Evolutionary conservation across 2,329 filamentous ascomycete species (phyloP), one percentile per base, ranked within the genome.

Genomic region (Colletotrichum liriopes): DNA sequence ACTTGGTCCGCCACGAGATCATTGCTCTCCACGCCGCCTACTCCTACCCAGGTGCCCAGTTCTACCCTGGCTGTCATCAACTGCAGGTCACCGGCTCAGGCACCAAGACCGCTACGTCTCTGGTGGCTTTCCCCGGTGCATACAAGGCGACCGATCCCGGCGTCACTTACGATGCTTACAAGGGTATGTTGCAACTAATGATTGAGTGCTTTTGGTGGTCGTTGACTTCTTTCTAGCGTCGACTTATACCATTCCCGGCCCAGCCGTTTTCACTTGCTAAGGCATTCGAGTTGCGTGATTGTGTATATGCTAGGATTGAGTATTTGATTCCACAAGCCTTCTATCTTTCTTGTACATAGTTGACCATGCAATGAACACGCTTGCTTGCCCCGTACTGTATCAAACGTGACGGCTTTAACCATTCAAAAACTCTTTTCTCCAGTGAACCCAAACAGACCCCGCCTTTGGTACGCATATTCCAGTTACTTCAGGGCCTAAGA

Each of bases 61-160:
- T 89, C 78, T 90, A 90, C 76, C 88, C 88, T 0, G 86, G 86
- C 9, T 90, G 88, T 79, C 88, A 89, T 78, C 88, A 90, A 78
- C 82, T 90, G 32, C 81, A 88, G 76, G 85, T 90, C 29, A 85
- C 84, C 1, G 86, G 87, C 20, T 81, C 83, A 29, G 87, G 86
- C 8, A 84, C 77, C 61, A 84, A 82, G 9, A 81, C 78, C 1
- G 84, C 85, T 1, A 77, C 79, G 4, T 77, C 76, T 54, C 78
- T 87, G 47, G 88, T 90, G 20, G 75, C 83, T 1, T 88, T 90
- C 79, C 88, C 88, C 0, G 88, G 88, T 8, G 87, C 86, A 1
- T 90, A 90, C 76, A 83, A 84, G 75, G 78, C 77, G 1, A 81
- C 78, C 23, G 87, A 89, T 70, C 79, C 87, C 0, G 88, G 88